These are phyloP conservation scores for Amaranthus cruentus DNA, from an alignment of 148 eudicot species.

Conservation along the genomic window DNA sequence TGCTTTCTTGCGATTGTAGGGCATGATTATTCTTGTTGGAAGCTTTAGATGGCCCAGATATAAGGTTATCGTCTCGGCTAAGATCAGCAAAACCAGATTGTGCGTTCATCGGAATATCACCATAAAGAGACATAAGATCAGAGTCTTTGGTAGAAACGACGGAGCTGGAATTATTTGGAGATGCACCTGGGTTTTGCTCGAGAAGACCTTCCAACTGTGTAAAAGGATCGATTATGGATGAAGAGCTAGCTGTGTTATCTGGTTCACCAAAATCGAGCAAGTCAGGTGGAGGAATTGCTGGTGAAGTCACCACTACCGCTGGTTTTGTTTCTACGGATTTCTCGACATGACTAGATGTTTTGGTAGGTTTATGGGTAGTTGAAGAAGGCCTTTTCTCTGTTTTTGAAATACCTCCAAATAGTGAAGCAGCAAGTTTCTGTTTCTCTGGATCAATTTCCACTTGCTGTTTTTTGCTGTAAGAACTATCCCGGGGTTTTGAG, in stretches of 20 bases:
- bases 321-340: constrained; percentile 31
- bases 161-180: constrained; percentile 31
- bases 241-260: constrained; percentile 24
- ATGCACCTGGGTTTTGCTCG: constrained; percentile 37
- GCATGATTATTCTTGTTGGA: constrained; percentile 25
- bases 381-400: constrained; percentile 49
- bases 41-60: constrained; percentile 31
- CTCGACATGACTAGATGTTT: constrained; percentile 36
- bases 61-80: constrained; percentile 19
- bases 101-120: constrained; percentile 36
- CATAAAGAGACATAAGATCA: constrained; percentile 52
- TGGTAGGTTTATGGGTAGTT: constrained; percentile 44
- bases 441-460: constrained; percentile 64
- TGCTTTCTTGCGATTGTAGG: constrained; percentile 31
- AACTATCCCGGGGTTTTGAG: constrained; percentile 35
- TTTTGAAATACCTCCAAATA: constrained; percentile 70
- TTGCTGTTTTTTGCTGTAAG: constrained; percentile 44
- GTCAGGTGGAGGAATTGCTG: constrained; percentile 53
- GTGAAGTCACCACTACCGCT: constrained; percentile 33
- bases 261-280: constrained; percentile 84
- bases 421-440: constrained; percentile 92
- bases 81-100: constrained; percentile 18
- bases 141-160: constrained; percentile 32
- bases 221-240: constrained; percentile 56
- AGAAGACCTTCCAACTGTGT: constrained; percentile 83